These are phyloP conservation scores for Melaleuca alternifolia DNA, from an alignment of 345 rosid genomes.

Conservation along the genomic window DNA sequence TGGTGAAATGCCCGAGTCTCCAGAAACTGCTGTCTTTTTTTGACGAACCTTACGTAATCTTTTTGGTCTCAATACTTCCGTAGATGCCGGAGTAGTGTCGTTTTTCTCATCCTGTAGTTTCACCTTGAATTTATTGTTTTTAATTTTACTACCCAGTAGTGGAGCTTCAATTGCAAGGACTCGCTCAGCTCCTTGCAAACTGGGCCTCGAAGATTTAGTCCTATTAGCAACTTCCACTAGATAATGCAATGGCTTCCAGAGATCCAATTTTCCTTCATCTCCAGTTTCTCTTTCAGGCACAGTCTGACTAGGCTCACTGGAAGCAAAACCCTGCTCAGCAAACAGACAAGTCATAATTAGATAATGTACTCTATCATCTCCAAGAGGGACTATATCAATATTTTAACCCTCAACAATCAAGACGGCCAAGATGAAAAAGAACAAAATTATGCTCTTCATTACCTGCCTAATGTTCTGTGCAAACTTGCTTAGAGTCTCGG, in stretches of 20 bases:
- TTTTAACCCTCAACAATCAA: not conserved
- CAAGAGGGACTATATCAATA: not conserved
- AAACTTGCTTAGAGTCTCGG: constrained; percentile 42
- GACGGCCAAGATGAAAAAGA: not conserved
- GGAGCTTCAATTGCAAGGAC: constrained; percentile 22
- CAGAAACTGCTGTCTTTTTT: constrained; percentile 36
- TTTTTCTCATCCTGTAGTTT: constrained; percentile 40
- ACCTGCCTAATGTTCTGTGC: constrained; percentile 64
- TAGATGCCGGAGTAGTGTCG: constrained; percentile 32
- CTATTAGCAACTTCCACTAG: constrained; percentile 94
- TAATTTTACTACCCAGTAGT: constrained; percentile 31
- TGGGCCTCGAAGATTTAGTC: constrained; percentile 61
- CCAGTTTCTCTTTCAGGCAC: constrained; percentile 17
- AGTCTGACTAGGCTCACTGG: constrained; percentile 38
- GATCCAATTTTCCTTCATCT: constrained; percentile 53
- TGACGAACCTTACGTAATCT: constrained; percentile 48
- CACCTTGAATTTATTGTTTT: constrained; percentile 37
- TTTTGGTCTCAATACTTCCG: constrained; percentile 49
- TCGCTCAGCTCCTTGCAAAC: constrained; percentile 38
- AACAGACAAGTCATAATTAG: not conserved
- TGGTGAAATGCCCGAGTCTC: constrained; percentile 41
- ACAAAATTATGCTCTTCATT: constrained; percentile 15
- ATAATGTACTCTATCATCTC: not conserved
- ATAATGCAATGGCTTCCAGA: constrained; percentile 87
- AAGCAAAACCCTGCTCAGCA: constrained; percentile 38